Evolutionary conservation across 2,329 filamentous ascomycete genomes (phyloP), one percentile per base, ranked within the genome.

Genomic region (Colletotrichum spinosum): DNA sequence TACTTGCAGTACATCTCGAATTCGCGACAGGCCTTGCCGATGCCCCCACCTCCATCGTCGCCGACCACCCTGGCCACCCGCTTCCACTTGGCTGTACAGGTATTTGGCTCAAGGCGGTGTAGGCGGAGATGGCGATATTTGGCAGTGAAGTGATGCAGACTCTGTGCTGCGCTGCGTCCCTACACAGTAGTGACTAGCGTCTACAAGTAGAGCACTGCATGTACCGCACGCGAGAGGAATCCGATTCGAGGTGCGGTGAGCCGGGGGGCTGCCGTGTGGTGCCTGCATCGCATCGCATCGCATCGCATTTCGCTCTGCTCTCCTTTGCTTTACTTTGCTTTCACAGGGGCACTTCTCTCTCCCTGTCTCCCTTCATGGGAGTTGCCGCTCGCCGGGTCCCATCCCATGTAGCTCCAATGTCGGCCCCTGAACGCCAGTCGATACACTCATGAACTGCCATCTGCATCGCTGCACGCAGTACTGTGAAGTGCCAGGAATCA

Each of bases 21-120:
- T 55, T 65, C 46, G 59, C 49, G 59, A 49, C 25, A 25, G 25
- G 25, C 25, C 25, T 35, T 64, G 48, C 59, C 58, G 56, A 39
- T 38, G 53, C 49, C 53, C 49, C 45, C 45, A 39, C 60, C 44
- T 17, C 48, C 51, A 54, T 50, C 41, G 13, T 37, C 37, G 12
- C 58, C 52, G 12, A 44, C 42, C 42, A 44, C 44, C 48, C 42
- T 42, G 42, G 59, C 45, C 62, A 25, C 12, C 25, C 25, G 25
- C 25, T 25, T 37, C 46, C 39, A 49, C 45, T 65, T 59, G 56
- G 51, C 57, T 53, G 4, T 25, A 25, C 25, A 25, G 25, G 25
- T 53, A 53, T 66, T 44, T 58, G 53, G 63, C 52, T 48, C 57
- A 55, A 65, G 62, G 62, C 62, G 62, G 62, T 65, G 62, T 65